Evolutionary conservation across 2,329 filamentous ascomycete genomes (phyloP), one percentile per base, ranked within the genome.

Genomic region (Claviceps purpurea): DNA sequence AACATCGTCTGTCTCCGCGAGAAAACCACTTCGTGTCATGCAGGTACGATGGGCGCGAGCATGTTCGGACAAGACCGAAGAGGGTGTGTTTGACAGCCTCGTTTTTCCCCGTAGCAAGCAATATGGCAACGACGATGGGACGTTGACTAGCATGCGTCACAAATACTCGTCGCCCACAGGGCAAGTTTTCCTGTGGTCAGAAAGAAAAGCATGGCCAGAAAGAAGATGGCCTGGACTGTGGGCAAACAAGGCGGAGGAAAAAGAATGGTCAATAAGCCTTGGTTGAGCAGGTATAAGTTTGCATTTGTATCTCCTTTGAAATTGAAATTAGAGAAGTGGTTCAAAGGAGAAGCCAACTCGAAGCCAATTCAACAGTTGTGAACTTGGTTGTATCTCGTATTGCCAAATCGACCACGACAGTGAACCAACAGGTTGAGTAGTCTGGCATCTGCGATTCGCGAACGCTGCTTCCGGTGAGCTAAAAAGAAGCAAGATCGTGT

Each of bases 271-370:
- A 56, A 53, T 52, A 54, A 50, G 55, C 58, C 52, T 52, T 45
- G 56, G 60, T 58, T 55, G 61, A 61, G 58, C 59, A 59, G 63
- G 65, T 70, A 70, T 70, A 70, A 70, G 67, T 67, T 69, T 59
- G 62, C 62, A 61, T 60, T 56, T 56, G 54, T 61, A 59, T 64
- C 64, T 64, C 60, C 56, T 57, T 43, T 52, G 43, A 53, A 48
- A 11, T 34, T 34, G 10, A 11, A 34, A 11, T 34, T 34, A 3
- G 30, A 34, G 30, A 34, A 4, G 10, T 34, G 10, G 3, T 34
- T 34, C 30, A 34, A 34, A 11, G 30, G 10, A 4, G 30, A 34
- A 34, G 30, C 11, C 37, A 8, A 8, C 22, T 39, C 14, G 24
- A 41, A 16, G 41, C 3, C 37, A 49, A 20, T 10, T 16, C 4